Evolutionary conservation across 225 moss, liverwort and hornwort species (phyloP).

Genomic region (Takakia lepidozioides): DNA sequence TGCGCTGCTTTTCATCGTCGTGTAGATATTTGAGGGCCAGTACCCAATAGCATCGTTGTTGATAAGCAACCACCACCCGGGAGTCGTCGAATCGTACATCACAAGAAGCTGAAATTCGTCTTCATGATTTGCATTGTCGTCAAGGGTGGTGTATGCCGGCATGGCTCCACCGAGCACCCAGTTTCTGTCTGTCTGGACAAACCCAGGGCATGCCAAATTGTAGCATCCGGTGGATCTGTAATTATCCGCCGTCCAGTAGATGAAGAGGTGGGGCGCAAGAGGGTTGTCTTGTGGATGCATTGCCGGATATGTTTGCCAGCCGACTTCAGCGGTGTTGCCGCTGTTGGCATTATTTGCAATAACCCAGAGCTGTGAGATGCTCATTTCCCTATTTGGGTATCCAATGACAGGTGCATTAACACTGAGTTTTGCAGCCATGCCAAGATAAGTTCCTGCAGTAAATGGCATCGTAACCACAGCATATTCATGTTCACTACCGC

Average conservation of each 20-base stretch:
- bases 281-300: neutral
- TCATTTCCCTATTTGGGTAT: neutral
- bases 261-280: constrained; percentile 17
- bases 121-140: neutral
- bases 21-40: constrained; percentile 15
- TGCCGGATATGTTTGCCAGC: constrained; percentile 14
- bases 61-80: constrained; percentile 6
- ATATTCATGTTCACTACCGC: constrained; percentile 10
- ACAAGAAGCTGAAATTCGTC: constrained; percentile 3
- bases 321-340: constrained; percentile 23
- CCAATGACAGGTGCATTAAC: constrained; percentile 12
- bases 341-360: neutral
- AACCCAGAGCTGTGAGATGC: constrained; percentile 27
- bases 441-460: neutral
- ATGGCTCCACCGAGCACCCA: constrained; percentile 21
- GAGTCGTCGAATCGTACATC: constrained; percentile 2
- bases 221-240: constrained; percentile 20
- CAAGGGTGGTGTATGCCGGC: constrained; percentile 1
- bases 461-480: neutral
- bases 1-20: neutral
- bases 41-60: constrained; percentile 7
- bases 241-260: constrained; percentile 29
- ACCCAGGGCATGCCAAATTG: constrained; percentile 24
- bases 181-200: constrained; percentile 28
- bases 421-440: constrained; percentile 7